Evolutionary conservation across 805 yeast species (phyloP), one percentile per base, ranked within the genome.

Genomic region (Diddensiella caesifluorescens): DNA sequence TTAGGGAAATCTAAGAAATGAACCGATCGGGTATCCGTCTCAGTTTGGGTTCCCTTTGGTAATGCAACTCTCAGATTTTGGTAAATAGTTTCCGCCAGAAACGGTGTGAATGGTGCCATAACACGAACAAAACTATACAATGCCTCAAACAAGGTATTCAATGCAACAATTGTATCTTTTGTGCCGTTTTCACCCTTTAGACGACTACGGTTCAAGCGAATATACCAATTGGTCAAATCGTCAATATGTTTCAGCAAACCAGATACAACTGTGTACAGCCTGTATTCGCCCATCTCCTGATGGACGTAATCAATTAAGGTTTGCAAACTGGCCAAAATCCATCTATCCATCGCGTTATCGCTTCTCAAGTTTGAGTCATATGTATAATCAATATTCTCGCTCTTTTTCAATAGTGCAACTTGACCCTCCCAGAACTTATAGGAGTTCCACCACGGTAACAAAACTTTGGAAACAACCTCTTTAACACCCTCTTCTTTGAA

Each of bases 51-150:
- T 31, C 53, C 56, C 30, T 74, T 80, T 13, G 71, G 74, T 31
- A 67, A 47, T 22, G 51, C 46, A n/a, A 74, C 64, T 59, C 71
- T 76, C 67, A 92, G 68, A 64, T 77, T 79, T 61, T 77, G 82
- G 69, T 89, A 92, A 55, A 92, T 84, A 57, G 77, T 78, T 59
- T 92, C 99, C 38, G 97, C 73, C 64, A 94, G 73, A 74, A 82
- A 94, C 51, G 99, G 99, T 40, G 97, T 89, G 70, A 92, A 92
- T 52, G 99, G 98, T 45, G 97, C 97, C 97, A 92, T 90, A 37
- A 95, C 94, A 62, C 97, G 80, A 39, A 79, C 82, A 59, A 92
- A 79, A 35, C 87, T 86, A 64, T 84, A 83, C 55, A 89, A 71
- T 25, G 92, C 95, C 63, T 88, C 95, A 44, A 89, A 80, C 64